Conservation (phyloP, 768 basidiomycete genomes). For the Mycena metata region DNA sequence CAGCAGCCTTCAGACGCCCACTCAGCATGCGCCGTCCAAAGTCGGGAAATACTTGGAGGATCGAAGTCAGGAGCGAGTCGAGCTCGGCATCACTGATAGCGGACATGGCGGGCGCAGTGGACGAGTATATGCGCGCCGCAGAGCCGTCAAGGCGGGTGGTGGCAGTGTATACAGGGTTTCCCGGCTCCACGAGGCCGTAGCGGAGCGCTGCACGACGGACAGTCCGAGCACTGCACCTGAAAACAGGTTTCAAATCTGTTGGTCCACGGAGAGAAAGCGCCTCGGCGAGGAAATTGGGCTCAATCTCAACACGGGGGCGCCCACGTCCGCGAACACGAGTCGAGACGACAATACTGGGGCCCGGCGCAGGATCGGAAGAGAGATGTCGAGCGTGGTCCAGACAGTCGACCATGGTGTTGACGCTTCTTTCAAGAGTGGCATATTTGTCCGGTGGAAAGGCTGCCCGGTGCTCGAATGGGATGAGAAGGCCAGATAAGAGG, state of each 20-base stretch:
- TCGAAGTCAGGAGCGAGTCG: slow-evolving; percentile 25
- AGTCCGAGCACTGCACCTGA: not conserved
- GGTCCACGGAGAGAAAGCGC: slow-evolving; percentile 41
- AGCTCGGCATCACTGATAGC: slow-evolving; percentile 35
- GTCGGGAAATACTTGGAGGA: slow-evolving; percentile 37
- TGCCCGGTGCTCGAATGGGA: no score
- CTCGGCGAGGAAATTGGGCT: slow-evolving; percentile 35
- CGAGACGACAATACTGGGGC: not conserved
- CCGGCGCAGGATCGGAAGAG: slow-evolving; percentile 33
- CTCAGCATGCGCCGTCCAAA: slow-evolving; percentile 38
- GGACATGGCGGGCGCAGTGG: slow-evolving; percentile 29
- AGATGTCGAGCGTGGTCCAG: slow-evolving; percentile 35
- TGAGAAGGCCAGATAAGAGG: no score
- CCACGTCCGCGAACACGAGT: slow-evolving; percentile 36
- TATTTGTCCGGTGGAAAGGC: no score
- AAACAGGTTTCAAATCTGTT: not conserved
- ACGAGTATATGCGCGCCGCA: not conserved
- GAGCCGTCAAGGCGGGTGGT: slow-evolving; percentile 5
- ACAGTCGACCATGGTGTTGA: slow-evolving; percentile 37
- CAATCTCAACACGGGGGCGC: slow-evolving; percentile 33
- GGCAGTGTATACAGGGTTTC: slow-evolving; percentile 25
- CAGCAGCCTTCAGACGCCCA: slow-evolving; percentile 30
- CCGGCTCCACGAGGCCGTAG: slow-evolving; percentile 27
- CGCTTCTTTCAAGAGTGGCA: not conserved
- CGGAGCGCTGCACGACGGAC: slow-evolving; percentile 36